Evolutionary conservation across 495 filamentous ascomycete genomes (phyloP).

Genomic region (Astrothelium subdiscretum): DNA sequence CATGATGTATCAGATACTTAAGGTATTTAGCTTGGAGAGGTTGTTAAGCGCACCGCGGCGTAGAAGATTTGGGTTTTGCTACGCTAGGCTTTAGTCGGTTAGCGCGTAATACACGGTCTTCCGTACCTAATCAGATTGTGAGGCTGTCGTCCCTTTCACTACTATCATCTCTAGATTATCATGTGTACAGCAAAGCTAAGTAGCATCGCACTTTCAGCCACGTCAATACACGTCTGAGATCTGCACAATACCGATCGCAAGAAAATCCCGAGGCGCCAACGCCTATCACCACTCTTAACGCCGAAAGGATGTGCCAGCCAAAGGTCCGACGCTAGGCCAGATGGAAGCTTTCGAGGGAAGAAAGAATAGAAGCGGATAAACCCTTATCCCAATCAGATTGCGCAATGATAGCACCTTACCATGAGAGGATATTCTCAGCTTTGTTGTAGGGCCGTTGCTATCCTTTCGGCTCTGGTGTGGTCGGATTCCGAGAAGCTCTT

Average conservation of each 20-base stretch:
- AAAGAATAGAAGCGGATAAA: not conserved
- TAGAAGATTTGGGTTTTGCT: too few relatives aligned
- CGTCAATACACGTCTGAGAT: not conserved
- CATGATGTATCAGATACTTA: too few relatives aligned
- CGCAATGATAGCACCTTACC: not conserved
- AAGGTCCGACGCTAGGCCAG: not conserved
- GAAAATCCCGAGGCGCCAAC: too few relatives aligned
- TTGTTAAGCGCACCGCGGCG: too few relatives aligned
- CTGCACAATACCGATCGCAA: too few relatives aligned
- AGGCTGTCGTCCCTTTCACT: not conserved
- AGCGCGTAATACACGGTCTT: too few relatives aligned
- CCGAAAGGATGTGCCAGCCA: not conserved
- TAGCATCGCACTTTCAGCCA: not conserved
- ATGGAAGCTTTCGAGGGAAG: not conserved
- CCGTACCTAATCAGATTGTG: too few relatives aligned
- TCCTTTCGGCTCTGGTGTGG: too few relatives aligned
- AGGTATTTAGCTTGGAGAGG: too few relatives aligned
- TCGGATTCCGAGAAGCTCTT: too few relatives aligned
- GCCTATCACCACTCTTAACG: too few relatives aligned
- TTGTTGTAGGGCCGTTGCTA: not conserved
- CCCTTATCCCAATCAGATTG: not conserved
- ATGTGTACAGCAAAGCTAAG: not conserved
- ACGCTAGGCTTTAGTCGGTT: too few relatives aligned
- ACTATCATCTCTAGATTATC: not conserved
- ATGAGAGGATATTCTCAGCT: not conserved